Evolutionary conservation across 208 protist genomes (phyloP), one percentile per base, ranked within the genome.

Genomic region (Crithidia bombi): DNA sequence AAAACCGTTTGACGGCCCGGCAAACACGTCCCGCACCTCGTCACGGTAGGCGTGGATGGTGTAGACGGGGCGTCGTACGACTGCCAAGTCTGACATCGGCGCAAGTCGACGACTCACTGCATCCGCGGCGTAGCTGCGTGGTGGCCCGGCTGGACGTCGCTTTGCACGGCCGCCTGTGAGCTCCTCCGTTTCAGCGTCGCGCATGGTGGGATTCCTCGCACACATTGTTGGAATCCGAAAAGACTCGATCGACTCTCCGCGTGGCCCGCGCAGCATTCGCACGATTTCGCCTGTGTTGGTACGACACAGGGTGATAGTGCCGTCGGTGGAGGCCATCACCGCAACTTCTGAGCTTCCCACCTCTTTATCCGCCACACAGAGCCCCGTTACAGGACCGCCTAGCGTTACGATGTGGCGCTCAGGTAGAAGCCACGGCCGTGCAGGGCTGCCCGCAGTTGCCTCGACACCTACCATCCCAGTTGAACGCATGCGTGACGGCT

Each of bases 321-420:
- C 87, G 62, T 96, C 92, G 49, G 93, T 92, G 21, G 86, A 74
- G 15, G 78, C 50, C 15, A 89, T 72, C 17, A 80, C 85, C n/a
- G 89, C 69, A 15, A 95, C 78, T 71, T 96, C 89, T 5, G 89
- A 82, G 69, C 85, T 87, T n/a, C 87, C 89, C n/a, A 92, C 44
- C 0, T 77, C 75, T 14, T 63, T 50, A 5, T 83, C 41, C 1
- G 86, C 82, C 25, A 91, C 63, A 28, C 76, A 70, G 41, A 94
- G 59, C 73, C 86, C 83, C 1, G 87, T 83, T 68, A 96, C 90
- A 39, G 85, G 82, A 19, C 82, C 79, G n/a, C 73, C 75, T 10
- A 83, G 63, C 3, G 73, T 81, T 26, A 89, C 78, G 33, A 96
- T 54, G 56, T 91, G 91, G 21, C 84, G 77, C 58, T 94, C 88